Base-by-base conservation (phyloP, 345 rosid genomes). In the Iberis pinnata region DNA sequence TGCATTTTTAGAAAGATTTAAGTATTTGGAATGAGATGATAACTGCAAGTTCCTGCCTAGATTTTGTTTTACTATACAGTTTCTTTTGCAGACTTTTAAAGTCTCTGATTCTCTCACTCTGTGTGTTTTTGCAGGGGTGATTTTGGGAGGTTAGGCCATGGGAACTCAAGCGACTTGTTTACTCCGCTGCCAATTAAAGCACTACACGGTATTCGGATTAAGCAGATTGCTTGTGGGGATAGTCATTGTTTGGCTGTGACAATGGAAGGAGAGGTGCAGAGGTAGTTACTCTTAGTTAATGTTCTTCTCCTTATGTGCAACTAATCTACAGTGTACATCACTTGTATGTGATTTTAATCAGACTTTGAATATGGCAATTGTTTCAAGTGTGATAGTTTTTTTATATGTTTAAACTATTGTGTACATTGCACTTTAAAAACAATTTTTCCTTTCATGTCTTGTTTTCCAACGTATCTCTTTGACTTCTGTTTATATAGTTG, bases 201-300 rank as follows among this genome's bases (percentile, higher is more conserved):
- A 42, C 70, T 92, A 31, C 80, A 80, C 18, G 89, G 96, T 57
- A 25, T 85, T 68, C 76, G 33, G 72, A 83, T 92, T 12, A 92
- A 75, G 77, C 95, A 88, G 77, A 92, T 92, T 70, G 95, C 98
- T 62, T 88, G 98, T 63, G 98, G 98, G 43, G 96, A 92, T 64
- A 83, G 98, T 77, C 98, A 92, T 60, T 92, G 98, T 64, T 72
- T 88, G 71, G 96, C 98, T 33, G 95, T 88, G 48, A 92, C 96
- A 2, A 67, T 74, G 77, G 95, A 80, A 24, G 98, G 98, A 41
- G 80, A 78, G 68, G 96, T 92, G 35, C 98, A 73, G 58, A 92
- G 95, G 96, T 88, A 75, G 38, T 17, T 47, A 22, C 26, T 53
- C 67, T 40, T 39, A 8, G 2, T 35, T 44, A 6, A 3, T 50